Conservation (phyloP, 305 asterid genomes). For the Fraxinus baroniana region DNA sequence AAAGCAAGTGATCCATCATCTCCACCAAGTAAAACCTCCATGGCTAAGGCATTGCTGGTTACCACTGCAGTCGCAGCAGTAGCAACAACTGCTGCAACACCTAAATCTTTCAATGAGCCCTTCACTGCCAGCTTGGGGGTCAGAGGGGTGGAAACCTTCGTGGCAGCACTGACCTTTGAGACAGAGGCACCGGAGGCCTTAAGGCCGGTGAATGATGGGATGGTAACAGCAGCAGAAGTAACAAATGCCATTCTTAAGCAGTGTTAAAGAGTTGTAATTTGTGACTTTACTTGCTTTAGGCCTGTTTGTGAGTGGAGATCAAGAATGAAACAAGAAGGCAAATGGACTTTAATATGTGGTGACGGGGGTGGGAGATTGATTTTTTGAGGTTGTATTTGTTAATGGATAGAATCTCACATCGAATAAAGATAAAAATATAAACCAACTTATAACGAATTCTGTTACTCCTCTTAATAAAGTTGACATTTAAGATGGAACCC, state of each 20-base stretch:
- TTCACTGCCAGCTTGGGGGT: slow-evolving; percentile 38
- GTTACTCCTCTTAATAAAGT: too few species aligned
- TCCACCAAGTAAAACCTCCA: slow-evolving; percentile 55
- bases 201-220: slow-evolving; percentile 78
- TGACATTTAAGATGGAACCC: too few species aligned
- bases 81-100: slow-evolving; percentile 57
- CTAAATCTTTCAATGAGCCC: slow-evolving; percentile 62
- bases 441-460: too few species aligned
- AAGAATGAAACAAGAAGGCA: slow-evolving; percentile 12
- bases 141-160: slow-evolving; percentile 29
- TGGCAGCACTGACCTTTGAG: slow-evolving; percentile 34
- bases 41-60: slow-evolving; percentile 69
- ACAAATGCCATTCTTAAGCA: slow-evolving; percentile 51
- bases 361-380: neutral
- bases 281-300: neutral
- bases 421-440: too few species aligned
- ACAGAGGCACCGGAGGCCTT: slow-evolving; percentile 33
- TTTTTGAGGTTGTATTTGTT: neutral
- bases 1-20: slow-evolving; percentile 57
- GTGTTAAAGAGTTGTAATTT: neutral
- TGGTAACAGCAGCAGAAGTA: slow-evolving; percentile 65
- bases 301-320: slow-evolving; percentile 25
- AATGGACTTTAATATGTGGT: slow-evolving; percentile 36
- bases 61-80: slow-evolving; percentile 61
- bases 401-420: too few species aligned